A percentile compares a stretch with the other conserved stretches of the same genome.
These are phyloP conservation scores for Malassezia nana DNA, from an alignment of 1,284 basidiomycete species.

Conservation along the genomic window DNA sequence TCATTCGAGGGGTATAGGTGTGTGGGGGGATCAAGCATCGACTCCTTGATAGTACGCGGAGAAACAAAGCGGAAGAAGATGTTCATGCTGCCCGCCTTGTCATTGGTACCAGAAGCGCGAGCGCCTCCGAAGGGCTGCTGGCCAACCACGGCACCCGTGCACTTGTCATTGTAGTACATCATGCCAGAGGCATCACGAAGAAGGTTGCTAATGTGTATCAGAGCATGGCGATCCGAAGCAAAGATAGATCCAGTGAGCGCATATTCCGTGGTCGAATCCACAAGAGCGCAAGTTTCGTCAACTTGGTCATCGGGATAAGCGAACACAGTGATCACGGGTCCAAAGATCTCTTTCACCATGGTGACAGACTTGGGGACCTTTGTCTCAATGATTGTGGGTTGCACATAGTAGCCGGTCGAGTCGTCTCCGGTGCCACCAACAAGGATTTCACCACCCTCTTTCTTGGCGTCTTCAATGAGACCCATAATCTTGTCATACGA, in stretches of 20 bases:
- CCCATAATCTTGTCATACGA: constrained; percentile 79
- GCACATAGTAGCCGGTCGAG: constrained; percentile 83
- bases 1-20: constrained; percentile 43
- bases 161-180: constrained; percentile 53
- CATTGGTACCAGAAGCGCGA: constrained; percentile 87
- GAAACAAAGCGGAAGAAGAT: constrained; percentile 57
- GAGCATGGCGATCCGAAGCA: constrained; percentile 41
- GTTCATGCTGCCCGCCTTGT: constrained; percentile 85
- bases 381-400: constrained; percentile 88
- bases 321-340: constrained; percentile 80
- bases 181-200: constrained; percentile 46
- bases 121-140: constrained; percentile 96
- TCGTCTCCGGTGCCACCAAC: constrained; percentile 74
- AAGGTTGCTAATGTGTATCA: constrained; percentile 40
- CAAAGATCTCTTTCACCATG: constrained; percentile 92
- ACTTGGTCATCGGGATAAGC: constrained; percentile 53
- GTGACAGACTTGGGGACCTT: constrained; percentile 83
- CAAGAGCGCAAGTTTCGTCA: constrained; percentile 72
- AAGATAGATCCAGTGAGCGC: constrained; percentile 55
- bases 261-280: constrained; percentile 79
- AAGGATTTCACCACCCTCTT: constrained; percentile 75
- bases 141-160: constrained; percentile 66
- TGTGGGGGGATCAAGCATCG: constrained; percentile 48
- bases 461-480: constrained; percentile 80
- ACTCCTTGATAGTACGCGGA: constrained; percentile 90